Evolutionary conservation across 2,329 filamentous ascomycete genomes (phyloP).

Genomic region (Aspergillus chevalieri): DNA sequence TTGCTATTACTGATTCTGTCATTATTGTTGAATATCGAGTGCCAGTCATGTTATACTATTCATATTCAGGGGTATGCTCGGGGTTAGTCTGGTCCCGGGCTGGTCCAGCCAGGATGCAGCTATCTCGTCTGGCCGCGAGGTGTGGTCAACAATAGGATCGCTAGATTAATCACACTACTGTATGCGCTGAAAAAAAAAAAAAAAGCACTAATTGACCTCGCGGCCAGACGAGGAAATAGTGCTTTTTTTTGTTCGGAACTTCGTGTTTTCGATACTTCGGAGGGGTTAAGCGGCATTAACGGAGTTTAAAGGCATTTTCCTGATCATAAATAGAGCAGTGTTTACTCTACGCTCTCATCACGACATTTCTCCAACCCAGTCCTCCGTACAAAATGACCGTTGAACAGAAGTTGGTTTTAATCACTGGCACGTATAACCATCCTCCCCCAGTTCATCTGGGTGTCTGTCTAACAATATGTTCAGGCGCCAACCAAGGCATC

Average conservation of each 20-base stretch:
- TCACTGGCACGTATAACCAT: neutral
- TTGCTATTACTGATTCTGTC: no score
- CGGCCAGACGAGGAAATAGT: neutral
- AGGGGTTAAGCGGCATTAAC: neutral
- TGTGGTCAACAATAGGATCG: no score
- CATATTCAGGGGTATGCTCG: no score
- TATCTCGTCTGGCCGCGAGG: no score
- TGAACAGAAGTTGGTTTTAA: neutral
- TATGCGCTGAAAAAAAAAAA: no score
- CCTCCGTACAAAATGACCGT: neutral
- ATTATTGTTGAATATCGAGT: no score
- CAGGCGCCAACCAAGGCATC: constrained; percentile 1
- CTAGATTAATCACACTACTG: no score
- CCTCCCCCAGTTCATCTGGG: neutral
- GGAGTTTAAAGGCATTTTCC: neutral
- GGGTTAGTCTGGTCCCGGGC: no score
- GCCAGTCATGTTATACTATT: no score
- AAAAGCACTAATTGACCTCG: no score
- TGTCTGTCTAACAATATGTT: neutral
- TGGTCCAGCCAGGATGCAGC: no score
- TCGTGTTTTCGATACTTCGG: neutral
- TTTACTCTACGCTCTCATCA: neutral
- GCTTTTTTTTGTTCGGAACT: neutral
- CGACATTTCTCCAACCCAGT: neutral
- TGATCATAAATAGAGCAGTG: neutral